A percentile compares a stretch with the other conserved stretches of the same genome.
phyloP scores from a whole-genome alignment of 106 monocot species.

The Dendrobium officinale region DNA sequence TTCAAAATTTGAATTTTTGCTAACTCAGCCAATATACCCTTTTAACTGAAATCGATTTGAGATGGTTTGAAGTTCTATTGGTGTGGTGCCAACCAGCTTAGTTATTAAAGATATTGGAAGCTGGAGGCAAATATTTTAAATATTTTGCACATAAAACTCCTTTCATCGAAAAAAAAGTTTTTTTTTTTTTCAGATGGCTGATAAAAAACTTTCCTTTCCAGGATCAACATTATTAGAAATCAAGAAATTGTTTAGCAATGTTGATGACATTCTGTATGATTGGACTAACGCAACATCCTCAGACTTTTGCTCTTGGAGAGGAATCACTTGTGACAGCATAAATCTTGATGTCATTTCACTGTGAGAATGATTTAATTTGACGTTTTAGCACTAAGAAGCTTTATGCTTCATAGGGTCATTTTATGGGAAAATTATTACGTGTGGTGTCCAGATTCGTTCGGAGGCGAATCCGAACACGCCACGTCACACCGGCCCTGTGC shows the following conservation, averaged over 20 bases:
- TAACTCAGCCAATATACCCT: background rate
- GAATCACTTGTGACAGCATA: slow-evolving; percentile 71
- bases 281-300: slow-evolving; percentile 53
- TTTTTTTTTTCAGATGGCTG: background rate
- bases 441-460: no score
- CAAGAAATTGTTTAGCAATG: slow-evolving; percentile 81
- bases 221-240: slow-evolving; percentile 74
- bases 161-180: background rate
- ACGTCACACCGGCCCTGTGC: no score
- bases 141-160: background rate
- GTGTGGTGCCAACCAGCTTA: background rate
- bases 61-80: background rate
- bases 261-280: slow-evolving; percentile 66
- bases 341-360: slow-evolving; percentile 73
- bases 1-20: background rate
- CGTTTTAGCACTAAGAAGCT: background rate
- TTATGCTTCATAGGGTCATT: background rate
- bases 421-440: no score
- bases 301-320: slow-evolving; percentile 85
- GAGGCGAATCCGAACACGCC: no score
- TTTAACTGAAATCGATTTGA: background rate
- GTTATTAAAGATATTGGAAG: no score
- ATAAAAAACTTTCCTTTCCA: slow-evolving; percentile 12
- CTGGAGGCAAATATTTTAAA: no score
- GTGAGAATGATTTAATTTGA: slow-evolving; percentile 30